Percentiles rank a stretch among this genome's conserved stretches.
Evolutionary conservation across 2,329 filamentous ascomycete genomes (phyloP).

Genomic region (Colletotrichum sojae): DNA sequence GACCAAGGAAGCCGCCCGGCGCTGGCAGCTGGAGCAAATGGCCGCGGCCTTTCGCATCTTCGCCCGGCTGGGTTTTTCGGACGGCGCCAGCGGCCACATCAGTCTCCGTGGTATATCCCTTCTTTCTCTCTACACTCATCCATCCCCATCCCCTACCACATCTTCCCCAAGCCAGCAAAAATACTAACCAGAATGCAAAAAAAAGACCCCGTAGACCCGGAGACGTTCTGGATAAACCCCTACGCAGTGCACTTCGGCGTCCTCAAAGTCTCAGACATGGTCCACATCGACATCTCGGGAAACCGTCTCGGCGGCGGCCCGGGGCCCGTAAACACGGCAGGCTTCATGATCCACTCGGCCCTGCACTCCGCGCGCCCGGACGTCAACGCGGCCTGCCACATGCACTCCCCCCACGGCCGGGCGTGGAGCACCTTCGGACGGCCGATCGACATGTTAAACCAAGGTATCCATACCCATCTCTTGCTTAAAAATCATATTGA

Average conservation of each 20-base stretch:
- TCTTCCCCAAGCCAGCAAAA: too few species aligned
- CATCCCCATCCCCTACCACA: too few species aligned
- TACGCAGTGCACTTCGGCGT: slow-evolving; percentile 76
- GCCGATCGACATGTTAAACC: slow-evolving; percentile 77
- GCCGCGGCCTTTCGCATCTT: slow-evolving; percentile 64
- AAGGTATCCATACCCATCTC: slow-evolving; percentile 44
- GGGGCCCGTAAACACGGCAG: slow-evolving; percentile 76
- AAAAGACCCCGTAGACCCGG: slow-evolving; percentile 50
- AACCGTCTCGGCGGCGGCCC: slow-evolving; percentile 69
- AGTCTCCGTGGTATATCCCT: slow-evolving; percentile 48
- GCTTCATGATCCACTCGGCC: slow-evolving; percentile 78
- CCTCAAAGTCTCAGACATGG: slow-evolving; percentile 76
- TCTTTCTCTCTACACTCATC: too few species aligned
- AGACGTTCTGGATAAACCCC: slow-evolving; percentile 66
- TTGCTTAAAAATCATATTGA: neutral
- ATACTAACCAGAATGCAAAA: too few species aligned
- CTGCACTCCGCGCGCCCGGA: slow-evolving; percentile 75
- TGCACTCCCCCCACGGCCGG: slow-evolving; percentile 74
- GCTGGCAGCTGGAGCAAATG: slow-evolving; percentile 58
- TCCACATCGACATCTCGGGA: slow-evolving; percentile 72
- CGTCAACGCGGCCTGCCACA: slow-evolving; percentile 76
- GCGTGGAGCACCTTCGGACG: slow-evolving; percentile 76
- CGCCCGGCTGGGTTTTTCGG: slow-evolving; percentile 60
- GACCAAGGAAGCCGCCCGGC: slow-evolving; percentile 46
- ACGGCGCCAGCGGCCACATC: slow-evolving; percentile 63